Base-by-base conservation (phyloP, 495 filamentous ascomycete genomes). In the Neurospora sp. region DNA sequence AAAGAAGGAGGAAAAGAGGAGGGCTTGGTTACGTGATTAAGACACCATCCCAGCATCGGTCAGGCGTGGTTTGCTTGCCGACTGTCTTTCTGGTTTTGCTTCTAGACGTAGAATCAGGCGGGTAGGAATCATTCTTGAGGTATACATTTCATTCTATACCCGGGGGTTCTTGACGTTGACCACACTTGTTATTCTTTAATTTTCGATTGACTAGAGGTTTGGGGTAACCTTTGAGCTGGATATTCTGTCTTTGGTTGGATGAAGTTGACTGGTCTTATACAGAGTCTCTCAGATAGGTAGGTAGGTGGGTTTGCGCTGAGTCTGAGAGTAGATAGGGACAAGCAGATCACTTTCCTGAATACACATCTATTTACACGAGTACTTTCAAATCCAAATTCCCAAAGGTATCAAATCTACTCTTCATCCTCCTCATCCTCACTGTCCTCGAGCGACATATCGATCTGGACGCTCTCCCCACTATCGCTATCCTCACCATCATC, bases 1-100 rank as follows among this genome's bases (percentile, higher is more conserved):
- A 18, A 94, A 89, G 86, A 99, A 99, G 84, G 94, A 97, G 79
- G 94, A 98, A 84, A 98, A 97, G 83, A 84, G 94, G 68, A 83
- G 94, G 70, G 96, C 94, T 18, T 99, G 96, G 94, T 81, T 98
- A 78, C 82, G 90, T 70, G 95, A 98, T 85, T 97, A 83, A 79
- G 16, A 16, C 68, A 38, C 31, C 38, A 22, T 41, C 5, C 48
- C 37, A 37, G 2, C 35, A 11, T 14, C 48, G 4, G 59, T 3
- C 42, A 46, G 10, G 42, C 18, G 18, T 46, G 42, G 42, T 20
- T 20, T n/a, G 42, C 42, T 46, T 46, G 18, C n/a, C 42, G 42
- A 7, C 38, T 39, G 38, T 20, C 18, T 18, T 22, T 18, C 16
- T 68, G 39, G 44, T 2, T 72, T 72, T 42, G 69, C 68, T 75